Evolutionary conservation across 108 stramenopile genomes (phyloP).

Genomic region (Cylindrotheca fusiformis): DNA sequence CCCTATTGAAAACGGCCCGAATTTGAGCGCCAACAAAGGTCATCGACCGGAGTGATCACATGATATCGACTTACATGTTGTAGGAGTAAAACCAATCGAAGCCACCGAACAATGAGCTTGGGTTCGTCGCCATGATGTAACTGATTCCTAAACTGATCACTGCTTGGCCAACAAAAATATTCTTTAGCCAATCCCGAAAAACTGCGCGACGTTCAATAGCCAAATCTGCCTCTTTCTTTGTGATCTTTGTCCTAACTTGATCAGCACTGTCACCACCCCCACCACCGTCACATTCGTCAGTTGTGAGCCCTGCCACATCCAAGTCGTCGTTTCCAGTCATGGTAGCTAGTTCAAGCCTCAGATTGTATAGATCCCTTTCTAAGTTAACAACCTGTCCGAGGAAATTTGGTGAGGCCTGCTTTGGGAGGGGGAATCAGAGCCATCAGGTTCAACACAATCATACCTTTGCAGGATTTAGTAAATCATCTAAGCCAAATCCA

Average conservation of each 20-base stretch:
- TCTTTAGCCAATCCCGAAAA: constrained; percentile 95
- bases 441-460: background rate
- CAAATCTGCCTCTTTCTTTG: constrained; percentile 84
- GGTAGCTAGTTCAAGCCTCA: constrained; percentile 62
- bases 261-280: constrained; percentile 72
- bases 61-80: constrained; percentile 28
- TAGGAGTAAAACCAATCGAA: constrained; percentile 69
- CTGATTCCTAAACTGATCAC: constrained; percentile 75
- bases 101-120: constrained; percentile 58
- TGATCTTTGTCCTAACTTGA: constrained; percentile 63
- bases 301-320: constrained; percentile 29
- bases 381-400: constrained; percentile 70
- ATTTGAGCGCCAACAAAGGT: background rate
- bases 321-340: constrained; percentile 38
- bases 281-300: constrained; percentile 56
- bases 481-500: constrained; percentile 75
- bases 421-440: background rate
- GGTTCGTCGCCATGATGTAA: constrained; percentile 86
- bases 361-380: constrained; percentile 82
- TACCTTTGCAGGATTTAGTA: constrained; percentile 90
- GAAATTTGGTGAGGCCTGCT: background rate
- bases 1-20: constrained; percentile 55
- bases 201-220: constrained; percentile 86
- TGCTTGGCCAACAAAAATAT: constrained; percentile 91
- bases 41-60: background rate